phyloP scores from a whole-genome alignment of 768 basidiomycete genomes.

The Auriscalpium orientale region DNA sequence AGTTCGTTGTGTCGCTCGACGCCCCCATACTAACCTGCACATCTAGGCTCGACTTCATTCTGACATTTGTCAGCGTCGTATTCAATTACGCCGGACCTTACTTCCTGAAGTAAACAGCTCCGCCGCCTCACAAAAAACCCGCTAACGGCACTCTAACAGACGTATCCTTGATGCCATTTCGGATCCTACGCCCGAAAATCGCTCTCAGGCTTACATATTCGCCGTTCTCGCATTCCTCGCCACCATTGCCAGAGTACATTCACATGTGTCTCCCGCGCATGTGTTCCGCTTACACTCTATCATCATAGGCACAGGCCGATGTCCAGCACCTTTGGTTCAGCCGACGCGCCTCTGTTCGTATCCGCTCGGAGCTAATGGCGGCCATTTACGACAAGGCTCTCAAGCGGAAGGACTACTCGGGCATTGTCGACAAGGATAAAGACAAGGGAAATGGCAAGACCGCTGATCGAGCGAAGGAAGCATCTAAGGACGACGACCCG shows the following conservation, averaged over 20 bases:
- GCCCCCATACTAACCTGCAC: neutral
- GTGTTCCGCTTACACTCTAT: neutral
- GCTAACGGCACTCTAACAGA: conserved; percentile 15
- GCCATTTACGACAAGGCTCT: conserved; percentile 85
- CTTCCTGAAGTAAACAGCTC: conserved; percentile 53
- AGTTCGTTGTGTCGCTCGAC: neutral
- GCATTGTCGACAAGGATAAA: conserved; percentile 45
- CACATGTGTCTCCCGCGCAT: neutral
- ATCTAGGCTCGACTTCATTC: conserved; percentile 44
- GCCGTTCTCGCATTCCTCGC: conserved; percentile 69
- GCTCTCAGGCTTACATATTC: conserved; percentile 64
- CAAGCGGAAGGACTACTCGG: conserved; percentile 77
- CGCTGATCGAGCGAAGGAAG: neutral
- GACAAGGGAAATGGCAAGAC: conserved; percentile 21
- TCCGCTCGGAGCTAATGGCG: conserved; percentile 79
- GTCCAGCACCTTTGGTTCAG: conserved; percentile 75
- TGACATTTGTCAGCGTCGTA: conserved; percentile 62
- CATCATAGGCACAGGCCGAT: conserved; percentile 38
- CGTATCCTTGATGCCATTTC: conserved; percentile 55
- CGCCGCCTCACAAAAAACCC: too few relatives aligned
- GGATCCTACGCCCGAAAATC: conserved; percentile 40
- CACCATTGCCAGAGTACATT: conserved; percentile 43
- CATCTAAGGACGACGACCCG: conserved; percentile 37
- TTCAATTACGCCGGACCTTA: conserved; percentile 81
- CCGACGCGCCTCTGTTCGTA: conserved; percentile 64